phyloP scores from a whole-genome alignment of 345 rosid genomes.

The Viola odorata region DNA sequence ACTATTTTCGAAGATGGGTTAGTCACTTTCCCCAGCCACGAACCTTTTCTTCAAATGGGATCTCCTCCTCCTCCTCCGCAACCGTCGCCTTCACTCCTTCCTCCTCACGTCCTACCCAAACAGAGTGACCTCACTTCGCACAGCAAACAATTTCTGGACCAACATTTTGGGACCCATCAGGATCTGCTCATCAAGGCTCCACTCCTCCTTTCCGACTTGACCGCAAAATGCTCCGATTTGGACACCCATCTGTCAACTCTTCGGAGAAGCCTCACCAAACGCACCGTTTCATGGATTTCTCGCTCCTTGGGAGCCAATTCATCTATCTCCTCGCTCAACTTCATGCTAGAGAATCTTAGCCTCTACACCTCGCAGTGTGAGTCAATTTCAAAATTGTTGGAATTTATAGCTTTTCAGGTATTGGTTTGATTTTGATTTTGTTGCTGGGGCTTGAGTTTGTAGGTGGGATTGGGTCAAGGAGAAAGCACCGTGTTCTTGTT shows the following conservation, averaged over 20 bases:
- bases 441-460: slow-evolving; percentile 14
- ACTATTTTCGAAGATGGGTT: too few species aligned
- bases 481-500: slow-evolving; percentile 20
- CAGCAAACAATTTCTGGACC: slow-evolving; percentile 36
- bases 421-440: background rate
- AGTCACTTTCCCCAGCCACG: too few species aligned
- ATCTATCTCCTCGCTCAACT: slow-evolving; percentile 31
- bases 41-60: too few species aligned
- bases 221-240: slow-evolving; percentile 24
- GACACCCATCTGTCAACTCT: slow-evolving; percentile 35
- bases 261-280: slow-evolving; percentile 35
- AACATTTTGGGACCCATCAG: slow-evolving; percentile 31
- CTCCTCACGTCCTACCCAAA: slow-evolving; percentile 31
- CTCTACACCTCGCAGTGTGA: slow-evolving; percentile 30
- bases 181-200: slow-evolving; percentile 28
- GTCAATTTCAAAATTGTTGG: background rate
- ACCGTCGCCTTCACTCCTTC: background rate
- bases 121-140: slow-evolving; percentile 21
- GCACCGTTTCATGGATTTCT: slow-evolving; percentile 64
- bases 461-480: slow-evolving; percentile 37
- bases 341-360: slow-evolving; percentile 35
- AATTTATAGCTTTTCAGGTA: background rate
- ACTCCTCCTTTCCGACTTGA: slow-evolving; percentile 21
- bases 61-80: background rate
- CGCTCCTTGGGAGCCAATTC: slow-evolving; percentile 43